These are phyloP conservation scores for Tilletia caries DNA, from an alignment of 1,284 basidiomycete genomes.

Conservation along the genomic window DNA sequence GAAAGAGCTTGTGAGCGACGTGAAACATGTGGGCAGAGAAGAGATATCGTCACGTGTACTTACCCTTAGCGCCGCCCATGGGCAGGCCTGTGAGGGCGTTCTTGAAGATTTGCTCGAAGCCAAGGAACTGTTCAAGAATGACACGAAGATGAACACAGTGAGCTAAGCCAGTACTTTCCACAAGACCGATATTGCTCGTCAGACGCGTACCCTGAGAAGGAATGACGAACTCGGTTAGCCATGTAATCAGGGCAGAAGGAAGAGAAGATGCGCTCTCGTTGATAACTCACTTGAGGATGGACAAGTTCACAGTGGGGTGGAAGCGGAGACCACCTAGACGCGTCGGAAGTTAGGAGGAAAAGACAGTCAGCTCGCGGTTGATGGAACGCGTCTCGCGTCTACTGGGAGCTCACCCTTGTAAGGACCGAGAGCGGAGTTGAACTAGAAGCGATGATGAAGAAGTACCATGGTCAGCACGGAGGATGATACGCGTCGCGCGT, in stretches of 20 bases:
- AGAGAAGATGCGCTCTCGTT: background rate
- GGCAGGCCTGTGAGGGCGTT: slow-evolving; percentile 74
- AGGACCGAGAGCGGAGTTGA: slow-evolving; percentile 76
- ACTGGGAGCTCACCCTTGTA: slow-evolving; percentile 72
- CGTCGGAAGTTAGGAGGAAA: background rate
- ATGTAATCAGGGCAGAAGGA: background rate
- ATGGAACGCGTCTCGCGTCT: background rate
- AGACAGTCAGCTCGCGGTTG: background rate
- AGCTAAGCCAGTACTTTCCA: no score
- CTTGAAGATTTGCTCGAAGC: slow-evolving; percentile 79
- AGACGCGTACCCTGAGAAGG: background rate
- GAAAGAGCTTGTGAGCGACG: background rate
- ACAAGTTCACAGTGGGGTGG: slow-evolving; percentile 76
- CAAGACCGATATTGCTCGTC: no score
- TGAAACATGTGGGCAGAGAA: no score
- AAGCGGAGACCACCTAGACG: slow-evolving; percentile 67
- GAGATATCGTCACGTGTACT: slow-evolving; percentile 35
- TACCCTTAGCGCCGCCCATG: slow-evolving; percentile 66
- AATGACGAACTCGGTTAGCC: background rate
- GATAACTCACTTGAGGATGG: slow-evolving; percentile 67
- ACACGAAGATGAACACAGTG: no score
- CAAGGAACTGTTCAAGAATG: no score
- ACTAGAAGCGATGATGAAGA: slow-evolving; percentile 56
- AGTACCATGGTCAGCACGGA: no score
- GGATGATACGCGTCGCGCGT: no score